These are phyloP conservation scores for Plantago coronopus DNA, from an alignment of 305 asterid species.

Conservation along the genomic window DNA sequence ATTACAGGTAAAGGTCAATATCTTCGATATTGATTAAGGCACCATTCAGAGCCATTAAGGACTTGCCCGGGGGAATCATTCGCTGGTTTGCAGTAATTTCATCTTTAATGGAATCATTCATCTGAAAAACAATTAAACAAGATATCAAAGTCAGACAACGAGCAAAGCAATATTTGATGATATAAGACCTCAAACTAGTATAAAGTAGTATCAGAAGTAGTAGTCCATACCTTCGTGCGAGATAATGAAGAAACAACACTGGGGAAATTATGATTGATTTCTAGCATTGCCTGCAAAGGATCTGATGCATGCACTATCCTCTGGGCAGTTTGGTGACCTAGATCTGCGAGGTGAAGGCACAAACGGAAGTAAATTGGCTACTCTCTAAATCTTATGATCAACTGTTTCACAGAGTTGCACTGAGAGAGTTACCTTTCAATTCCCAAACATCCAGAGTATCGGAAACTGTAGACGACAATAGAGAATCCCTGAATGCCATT, in stretches of 20 bases:
- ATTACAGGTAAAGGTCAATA: constrained; percentile 89
- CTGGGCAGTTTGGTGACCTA: constrained; percentile 99
- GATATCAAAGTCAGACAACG: constrained; percentile 29
- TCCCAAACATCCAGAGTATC: constrained; percentile 95
- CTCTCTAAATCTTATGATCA: constrained; percentile 13
- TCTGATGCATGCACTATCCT: constrained; percentile 94
- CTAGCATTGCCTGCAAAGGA: constrained; percentile 95
- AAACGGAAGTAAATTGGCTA: constrained; percentile 16
- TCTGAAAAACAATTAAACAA: constrained; percentile 50
- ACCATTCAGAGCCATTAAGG: constrained; percentile 95
- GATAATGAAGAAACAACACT: constrained; percentile 92
- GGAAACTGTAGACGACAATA: constrained; percentile 81
- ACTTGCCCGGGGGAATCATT: constrained; percentile 97
- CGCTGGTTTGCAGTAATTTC: constrained; percentile 92
- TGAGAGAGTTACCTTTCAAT: constrained; percentile 63
- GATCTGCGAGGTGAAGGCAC: constrained; percentile 42
- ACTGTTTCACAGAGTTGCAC: constrained; percentile 16
- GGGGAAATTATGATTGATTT: constrained; percentile 94
- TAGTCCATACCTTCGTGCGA: constrained; percentile 75
- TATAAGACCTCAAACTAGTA: constrained; percentile 14
- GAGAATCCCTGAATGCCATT: constrained; percentile 97
- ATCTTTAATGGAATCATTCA: constrained; percentile 89
- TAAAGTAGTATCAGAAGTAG: constrained; percentile 23
- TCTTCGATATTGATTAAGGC: constrained; percentile 94
- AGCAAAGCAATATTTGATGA: constrained; percentile 12